Conservation (phyloP, 1,284 basidiomycete species). For the Grifola frondosa region DNA sequence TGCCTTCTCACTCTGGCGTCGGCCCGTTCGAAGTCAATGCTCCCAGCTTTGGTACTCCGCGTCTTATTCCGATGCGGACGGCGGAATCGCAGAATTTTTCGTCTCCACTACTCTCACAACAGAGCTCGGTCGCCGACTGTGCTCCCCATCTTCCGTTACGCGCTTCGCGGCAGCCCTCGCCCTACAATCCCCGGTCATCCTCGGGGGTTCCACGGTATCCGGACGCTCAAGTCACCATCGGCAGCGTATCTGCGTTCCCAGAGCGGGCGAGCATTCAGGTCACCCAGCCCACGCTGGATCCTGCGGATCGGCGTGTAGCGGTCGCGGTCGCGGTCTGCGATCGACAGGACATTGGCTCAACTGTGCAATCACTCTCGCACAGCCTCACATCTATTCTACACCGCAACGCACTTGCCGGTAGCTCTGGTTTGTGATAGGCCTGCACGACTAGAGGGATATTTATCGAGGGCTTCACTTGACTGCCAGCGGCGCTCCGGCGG, state of each 20-base stretch:
- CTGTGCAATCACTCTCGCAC: constrained; percentile 6
- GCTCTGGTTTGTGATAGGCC: no score
- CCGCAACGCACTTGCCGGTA: no score
- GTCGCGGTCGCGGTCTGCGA: constrained; percentile 10
- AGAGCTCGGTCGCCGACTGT: no score
- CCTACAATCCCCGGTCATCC: constrained; percentile 1
- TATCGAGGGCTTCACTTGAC: no score
- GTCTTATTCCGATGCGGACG: no score
- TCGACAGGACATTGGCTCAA: constrained; percentile 5
- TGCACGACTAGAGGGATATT: no score
- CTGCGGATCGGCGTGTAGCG: constrained; percentile 9
- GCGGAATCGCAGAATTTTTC: no score
- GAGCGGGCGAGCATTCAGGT: constrained; percentile 6
- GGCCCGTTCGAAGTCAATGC: no score
- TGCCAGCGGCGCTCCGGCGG: no score
- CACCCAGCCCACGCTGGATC: constrained; percentile 4
- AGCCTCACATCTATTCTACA: constrained; percentile 2
- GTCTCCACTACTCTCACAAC: no score
- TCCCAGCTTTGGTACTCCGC: no score
- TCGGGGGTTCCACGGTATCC: background rate
- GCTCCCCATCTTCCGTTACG: background rate
- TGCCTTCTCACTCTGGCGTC: no score
- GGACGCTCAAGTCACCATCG: constrained; percentile 7
- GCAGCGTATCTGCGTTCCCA: constrained; percentile 1
- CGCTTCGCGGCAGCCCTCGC: background rate